Percentiles rank a stretch among this genome's conserved stretches.
Conservation (phyloP, 148 eudicot genomes). For the Chenopodium formosanum region DNA sequence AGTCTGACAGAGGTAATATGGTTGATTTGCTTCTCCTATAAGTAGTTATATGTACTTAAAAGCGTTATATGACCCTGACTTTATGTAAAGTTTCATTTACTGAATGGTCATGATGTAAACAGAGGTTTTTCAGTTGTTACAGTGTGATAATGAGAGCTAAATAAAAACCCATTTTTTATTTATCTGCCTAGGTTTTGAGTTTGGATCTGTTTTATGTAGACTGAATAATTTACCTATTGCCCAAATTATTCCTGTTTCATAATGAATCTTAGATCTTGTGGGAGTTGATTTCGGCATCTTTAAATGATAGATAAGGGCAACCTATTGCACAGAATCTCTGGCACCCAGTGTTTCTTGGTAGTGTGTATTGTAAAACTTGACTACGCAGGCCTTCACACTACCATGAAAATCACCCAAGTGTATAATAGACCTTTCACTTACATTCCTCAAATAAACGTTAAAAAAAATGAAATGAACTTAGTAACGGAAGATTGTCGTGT, state of each 20-base stretch:
- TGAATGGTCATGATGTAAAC: conserved; percentile 12
- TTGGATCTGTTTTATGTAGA: not conserved
- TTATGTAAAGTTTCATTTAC: conserved; percentile 28
- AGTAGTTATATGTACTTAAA: conserved; percentile 12
- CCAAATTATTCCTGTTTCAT: not conserved
- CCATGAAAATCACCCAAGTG: too few relatives aligned
- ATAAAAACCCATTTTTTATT: not conserved
- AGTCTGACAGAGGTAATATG: conserved; percentile 15
- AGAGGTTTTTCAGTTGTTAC: conserved; percentile 5
- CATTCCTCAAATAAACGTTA: too few relatives aligned
- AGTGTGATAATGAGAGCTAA: conserved; percentile 5
- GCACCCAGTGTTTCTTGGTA: too few relatives aligned
- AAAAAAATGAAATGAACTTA: too few relatives aligned
- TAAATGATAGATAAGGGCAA: not conserved
- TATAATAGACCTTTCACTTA: too few relatives aligned
- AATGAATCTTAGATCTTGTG: not conserved
- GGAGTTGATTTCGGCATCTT: not conserved
- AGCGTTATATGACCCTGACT: conserved; percentile 8
- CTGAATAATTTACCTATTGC: not conserved
- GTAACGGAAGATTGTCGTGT: too few relatives aligned
- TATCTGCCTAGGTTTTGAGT: not conserved
- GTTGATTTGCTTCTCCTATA: conserved; percentile 9
- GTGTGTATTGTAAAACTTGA: too few relatives aligned
- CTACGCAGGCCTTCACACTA: too few relatives aligned
- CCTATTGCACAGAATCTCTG: not conserved